Conservation (phyloP, 2,329 filamentous ascomycete species). For the Cryoendolithus antarcticus region DNA sequence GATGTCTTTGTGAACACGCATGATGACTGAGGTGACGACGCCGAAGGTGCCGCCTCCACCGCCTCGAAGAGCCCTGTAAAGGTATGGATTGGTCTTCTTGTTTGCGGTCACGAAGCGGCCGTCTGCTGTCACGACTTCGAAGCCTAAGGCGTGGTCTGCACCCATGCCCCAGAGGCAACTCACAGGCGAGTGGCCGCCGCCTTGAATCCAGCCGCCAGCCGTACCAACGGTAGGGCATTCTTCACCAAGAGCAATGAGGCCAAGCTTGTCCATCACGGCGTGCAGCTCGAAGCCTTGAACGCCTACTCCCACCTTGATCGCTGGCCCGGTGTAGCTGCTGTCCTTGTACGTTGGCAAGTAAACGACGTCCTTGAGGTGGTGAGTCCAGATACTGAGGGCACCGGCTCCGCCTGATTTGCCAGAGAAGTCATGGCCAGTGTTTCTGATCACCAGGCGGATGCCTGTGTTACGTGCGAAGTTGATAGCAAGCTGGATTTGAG, state of each 20-base stretch:
- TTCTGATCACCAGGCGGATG: conserved; percentile 11
- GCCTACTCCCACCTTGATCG: conserved; percentile 11
- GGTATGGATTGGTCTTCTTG: conserved; percentile 30
- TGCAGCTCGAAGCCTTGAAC: conserved; percentile 7
- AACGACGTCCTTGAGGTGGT: conserved; percentile 8
- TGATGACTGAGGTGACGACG: conserved; percentile 10
- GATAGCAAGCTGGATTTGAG: conserved; percentile 8
- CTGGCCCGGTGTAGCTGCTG: conserved; percentile 8
- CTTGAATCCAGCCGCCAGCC: conserved; percentile 13
- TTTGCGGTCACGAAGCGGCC: conserved; percentile 37
- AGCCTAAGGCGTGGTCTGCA: conserved; percentile 12
- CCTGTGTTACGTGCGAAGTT: conserved; percentile 11
- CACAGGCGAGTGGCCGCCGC: conserved; percentile 12
- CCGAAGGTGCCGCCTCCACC: conserved; percentile 38
- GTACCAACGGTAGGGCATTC: conserved; percentile 10
- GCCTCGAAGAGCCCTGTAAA: conserved; percentile 43
- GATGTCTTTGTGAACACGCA: conserved; percentile 9
- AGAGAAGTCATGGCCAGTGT: conserved; percentile 15
- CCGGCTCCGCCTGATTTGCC: conserved; percentile 9
- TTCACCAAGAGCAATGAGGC: conserved; percentile 3
- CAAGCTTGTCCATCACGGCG: background rate
- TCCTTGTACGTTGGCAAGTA: conserved; percentile 6
- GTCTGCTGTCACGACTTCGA: conserved; percentile 41
- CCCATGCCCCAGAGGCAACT: conserved; percentile 10
- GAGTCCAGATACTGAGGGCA: conserved; percentile 13